Percentiles rank a stretch among this genome's conserved stretches.
Evolutionary conservation across 2,329 filamentous ascomycete genomes (phyloP).

Genomic region (Colletotrichum sp.): DNA sequence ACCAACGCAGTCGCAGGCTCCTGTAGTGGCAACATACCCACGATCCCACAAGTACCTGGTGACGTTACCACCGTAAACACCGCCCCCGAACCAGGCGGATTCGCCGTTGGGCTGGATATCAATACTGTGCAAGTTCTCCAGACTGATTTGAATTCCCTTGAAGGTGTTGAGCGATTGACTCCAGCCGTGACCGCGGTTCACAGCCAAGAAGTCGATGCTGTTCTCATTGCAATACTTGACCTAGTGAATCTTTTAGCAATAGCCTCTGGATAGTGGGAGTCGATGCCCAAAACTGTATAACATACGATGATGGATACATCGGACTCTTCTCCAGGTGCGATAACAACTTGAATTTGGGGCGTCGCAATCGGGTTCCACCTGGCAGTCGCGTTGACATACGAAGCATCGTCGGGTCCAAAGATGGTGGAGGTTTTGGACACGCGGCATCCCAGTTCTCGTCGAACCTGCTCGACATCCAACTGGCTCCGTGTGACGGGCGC

Average conservation of each 20-base stretch:
- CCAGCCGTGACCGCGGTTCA: constrained; percentile 25
- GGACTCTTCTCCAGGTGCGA: not conserved
- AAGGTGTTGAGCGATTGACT: constrained; percentile 21
- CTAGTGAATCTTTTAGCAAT: not conserved
- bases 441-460: not conserved
- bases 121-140: constrained; percentile 21
- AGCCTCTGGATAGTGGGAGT: not conserved
- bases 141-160: constrained; percentile 27
- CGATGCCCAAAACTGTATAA: not conserved
- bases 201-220: constrained; percentile 24
- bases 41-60: constrained; percentile 16
- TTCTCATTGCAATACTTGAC: constrained; percentile 26
- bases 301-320: not conserved
- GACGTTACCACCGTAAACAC: not conserved
- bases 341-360: not conserved
- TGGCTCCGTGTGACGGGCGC: not conserved
- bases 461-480: not conserved
- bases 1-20: constrained; percentile 57
- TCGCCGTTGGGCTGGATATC: not conserved
- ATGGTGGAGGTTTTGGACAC: not conserved
- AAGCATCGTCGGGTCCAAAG: not conserved
- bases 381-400: not conserved
- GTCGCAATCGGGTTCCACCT: not conserved
- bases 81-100: not conserved
- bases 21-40: constrained; percentile 33